Evolutionary conservation across 495 filamentous ascomycete species (phyloP).

Genomic region (Penicillium cosmopolitanum): DNA sequence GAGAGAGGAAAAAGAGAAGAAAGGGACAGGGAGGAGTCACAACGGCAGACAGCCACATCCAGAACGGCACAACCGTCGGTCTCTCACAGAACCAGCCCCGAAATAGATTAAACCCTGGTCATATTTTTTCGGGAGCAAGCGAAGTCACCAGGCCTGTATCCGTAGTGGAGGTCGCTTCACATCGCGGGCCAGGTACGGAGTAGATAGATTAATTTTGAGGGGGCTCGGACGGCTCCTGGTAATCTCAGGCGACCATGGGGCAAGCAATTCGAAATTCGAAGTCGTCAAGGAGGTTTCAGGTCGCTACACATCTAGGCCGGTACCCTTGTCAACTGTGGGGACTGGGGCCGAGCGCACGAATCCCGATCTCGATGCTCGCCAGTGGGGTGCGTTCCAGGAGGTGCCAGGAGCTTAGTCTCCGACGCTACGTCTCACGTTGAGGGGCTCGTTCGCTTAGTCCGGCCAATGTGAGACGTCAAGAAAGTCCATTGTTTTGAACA

Average conservation of each 20-base stretch:
- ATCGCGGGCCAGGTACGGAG: constrained; percentile 2
- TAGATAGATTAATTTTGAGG: constrained; percentile 7
- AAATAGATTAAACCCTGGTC: constrained; percentile 18
- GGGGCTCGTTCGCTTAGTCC: constrained; percentile 7
- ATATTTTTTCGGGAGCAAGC: background rate
- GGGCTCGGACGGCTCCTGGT: constrained; percentile 4
- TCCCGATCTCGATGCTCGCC: constrained; percentile 16
- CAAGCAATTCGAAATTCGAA: constrained; percentile 5
- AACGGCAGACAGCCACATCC: background rate
- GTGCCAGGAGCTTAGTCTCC: constrained; percentile 11
- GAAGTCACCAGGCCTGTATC: background rate
- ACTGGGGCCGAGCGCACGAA: constrained; percentile 19
- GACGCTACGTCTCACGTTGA: constrained; percentile 12
- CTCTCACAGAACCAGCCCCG: constrained; percentile 11
- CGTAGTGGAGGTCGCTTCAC: constrained; percentile 4
- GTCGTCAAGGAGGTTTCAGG: constrained; percentile 14
- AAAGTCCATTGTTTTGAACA: constrained; percentile 1
- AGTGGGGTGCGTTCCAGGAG: constrained; percentile 17
- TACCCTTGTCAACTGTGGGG: constrained; percentile 13
- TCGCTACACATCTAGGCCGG: constrained; percentile 15
- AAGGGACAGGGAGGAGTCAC: constrained; percentile 12
- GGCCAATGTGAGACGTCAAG: constrained; percentile 9
- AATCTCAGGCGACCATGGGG: constrained; percentile 4
- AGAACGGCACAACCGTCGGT: constrained; percentile 4
- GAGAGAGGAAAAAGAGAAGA: constrained; percentile 17